Evolutionary conservation across 1,284 basidiomycete species (phyloP).

Genomic region (Sporisorium sorghi): DNA sequence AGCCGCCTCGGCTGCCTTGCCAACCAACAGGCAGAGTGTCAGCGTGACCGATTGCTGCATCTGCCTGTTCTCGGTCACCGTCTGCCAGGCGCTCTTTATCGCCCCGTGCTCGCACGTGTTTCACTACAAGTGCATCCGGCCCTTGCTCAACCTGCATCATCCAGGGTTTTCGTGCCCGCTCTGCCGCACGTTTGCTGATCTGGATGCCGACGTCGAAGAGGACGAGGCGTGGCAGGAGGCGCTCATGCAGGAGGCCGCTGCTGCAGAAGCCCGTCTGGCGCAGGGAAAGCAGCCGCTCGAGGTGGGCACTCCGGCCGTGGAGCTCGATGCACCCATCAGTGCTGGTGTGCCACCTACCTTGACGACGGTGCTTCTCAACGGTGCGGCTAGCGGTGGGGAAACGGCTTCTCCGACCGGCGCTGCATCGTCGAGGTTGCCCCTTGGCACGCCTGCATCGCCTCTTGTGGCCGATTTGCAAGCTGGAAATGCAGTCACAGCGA

Average conservation of each 20-base stretch:
- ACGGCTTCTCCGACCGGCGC: neutral
- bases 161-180: conserved; percentile 95
- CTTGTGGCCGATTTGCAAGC: conserved; percentile 18
- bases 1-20: conserved; percentile 24
- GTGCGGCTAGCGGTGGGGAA: neutral
- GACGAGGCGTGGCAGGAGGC: conserved; percentile 66
- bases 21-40: conserved; percentile 56
- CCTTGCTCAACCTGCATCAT: conserved; percentile 84
- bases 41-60: conserved; percentile 68
- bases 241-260: conserved; percentile 53
- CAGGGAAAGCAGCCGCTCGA: conserved; percentile 48
- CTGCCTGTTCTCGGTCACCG: conserved; percentile 85
- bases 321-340: conserved; percentile 45
- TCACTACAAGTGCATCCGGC: conserved; percentile 98
- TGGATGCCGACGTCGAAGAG: conserved; percentile 92
- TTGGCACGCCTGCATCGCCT: conserved; percentile 10
- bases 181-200: conserved; percentile 84
- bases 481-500: conserved; percentile 12
- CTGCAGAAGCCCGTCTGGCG: conserved; percentile 38
- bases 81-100: conserved; percentile 95
- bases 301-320: conserved; percentile 43
- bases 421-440: neutral
- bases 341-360: conserved; percentile 18
- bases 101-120: conserved; percentile 87
- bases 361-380: conserved; percentile 18